Conservation (phyloP, 2,329 filamentous ascomycete genomes). For the Teratosphaeria zuluensis region DNA sequence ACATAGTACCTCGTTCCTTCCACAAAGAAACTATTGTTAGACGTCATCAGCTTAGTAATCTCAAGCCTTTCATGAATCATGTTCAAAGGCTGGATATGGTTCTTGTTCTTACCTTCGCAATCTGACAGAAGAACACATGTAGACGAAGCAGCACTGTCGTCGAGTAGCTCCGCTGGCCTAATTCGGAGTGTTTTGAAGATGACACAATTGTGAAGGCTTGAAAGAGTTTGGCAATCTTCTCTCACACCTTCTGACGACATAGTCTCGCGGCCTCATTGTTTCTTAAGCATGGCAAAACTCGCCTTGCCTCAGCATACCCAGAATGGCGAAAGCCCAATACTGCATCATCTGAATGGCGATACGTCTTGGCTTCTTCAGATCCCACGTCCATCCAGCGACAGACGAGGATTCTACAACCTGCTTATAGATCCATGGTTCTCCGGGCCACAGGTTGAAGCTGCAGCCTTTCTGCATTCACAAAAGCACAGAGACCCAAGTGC, state of each 20-base stretch:
- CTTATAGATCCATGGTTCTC: not conserved
- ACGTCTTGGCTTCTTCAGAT: not conserved
- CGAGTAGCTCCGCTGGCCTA: no score
- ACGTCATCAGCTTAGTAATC: no score
- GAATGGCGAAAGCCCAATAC: not conserved
- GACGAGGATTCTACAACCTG: not conserved
- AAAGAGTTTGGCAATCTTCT: no score
- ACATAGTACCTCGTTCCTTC: no score
- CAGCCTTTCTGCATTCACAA: not conserved
- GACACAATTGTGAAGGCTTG: no score
- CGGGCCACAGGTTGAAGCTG: not conserved
- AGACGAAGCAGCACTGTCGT: no score
- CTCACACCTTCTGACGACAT: not conserved
- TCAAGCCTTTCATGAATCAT: no score
- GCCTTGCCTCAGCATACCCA: not conserved
- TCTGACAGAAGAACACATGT: no score
- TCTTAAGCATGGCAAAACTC: not conserved
- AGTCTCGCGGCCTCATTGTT: not conserved
- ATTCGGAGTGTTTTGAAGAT: no score
- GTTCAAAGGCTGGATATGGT: no score
- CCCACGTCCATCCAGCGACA: not conserved
- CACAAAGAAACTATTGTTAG: no score
- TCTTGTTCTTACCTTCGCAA: no score
- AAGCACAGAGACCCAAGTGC: not conserved
- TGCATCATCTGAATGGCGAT: not conserved